phyloP scores from a whole-genome alignment of 2,329 filamentous ascomycete genomes.

The Didymella glomerata region DNA sequence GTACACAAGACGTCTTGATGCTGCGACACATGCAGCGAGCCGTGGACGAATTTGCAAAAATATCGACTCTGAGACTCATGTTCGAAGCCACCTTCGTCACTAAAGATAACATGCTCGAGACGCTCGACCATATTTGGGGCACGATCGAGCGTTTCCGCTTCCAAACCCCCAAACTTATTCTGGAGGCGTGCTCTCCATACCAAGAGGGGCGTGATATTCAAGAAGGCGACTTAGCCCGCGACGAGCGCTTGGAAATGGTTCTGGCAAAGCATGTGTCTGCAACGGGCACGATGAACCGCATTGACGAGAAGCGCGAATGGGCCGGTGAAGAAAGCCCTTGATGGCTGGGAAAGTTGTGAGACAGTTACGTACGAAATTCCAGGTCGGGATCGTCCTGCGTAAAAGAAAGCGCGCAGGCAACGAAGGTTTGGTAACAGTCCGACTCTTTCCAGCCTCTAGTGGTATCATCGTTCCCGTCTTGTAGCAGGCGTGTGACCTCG shows the following conservation, averaged over 20 bases:
- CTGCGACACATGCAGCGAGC: constrained; percentile 1
- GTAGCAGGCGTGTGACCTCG: not conserved
- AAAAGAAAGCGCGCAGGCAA: not conserved
- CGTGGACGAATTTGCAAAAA: not conserved
- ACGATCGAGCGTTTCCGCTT: constrained; percentile 1
- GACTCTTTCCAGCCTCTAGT: not conserved
- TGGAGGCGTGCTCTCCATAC: constrained; percentile 3
- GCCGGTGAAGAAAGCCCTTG: not conserved
- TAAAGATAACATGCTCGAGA: not conserved
- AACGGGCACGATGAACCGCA: not conserved
- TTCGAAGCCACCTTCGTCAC: constrained; percentile 1
- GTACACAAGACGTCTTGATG: not conserved
- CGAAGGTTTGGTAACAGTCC: not conserved
- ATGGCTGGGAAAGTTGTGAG: not conserved
- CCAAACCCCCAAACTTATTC: not conserved
- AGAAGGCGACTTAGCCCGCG: not conserved
- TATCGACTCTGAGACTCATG: not conserved
- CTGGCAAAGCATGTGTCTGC: constrained; percentile 5
- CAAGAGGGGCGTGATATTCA: not conserved
- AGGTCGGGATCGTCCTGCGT: not conserved
- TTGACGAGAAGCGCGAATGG: not conserved
- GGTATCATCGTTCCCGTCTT: not conserved
- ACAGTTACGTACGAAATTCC: not conserved
- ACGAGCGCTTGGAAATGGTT: not conserved
- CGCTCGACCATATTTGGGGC: not conserved